Evolutionary conservation across 2,329 filamentous ascomycete species (phyloP), one percentile per base, ranked within the genome.

Genomic region (Paraconiothyrium sp.): DNA sequence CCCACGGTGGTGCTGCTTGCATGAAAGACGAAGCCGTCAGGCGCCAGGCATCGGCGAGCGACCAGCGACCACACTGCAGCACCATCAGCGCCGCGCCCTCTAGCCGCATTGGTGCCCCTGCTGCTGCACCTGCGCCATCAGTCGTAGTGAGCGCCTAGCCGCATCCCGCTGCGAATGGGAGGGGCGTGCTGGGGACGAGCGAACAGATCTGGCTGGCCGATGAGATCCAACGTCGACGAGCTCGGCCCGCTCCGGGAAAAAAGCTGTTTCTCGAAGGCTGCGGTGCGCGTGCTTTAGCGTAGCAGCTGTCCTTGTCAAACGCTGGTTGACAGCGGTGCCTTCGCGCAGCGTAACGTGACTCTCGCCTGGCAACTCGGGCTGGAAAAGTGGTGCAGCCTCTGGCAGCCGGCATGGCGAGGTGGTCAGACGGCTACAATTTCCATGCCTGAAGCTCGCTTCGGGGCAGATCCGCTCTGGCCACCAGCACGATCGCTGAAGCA

Each of bases 181-280:
- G 52, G 59, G 59, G 58, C 54, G 56, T 54, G 63, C 63, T 58
- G 65, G 61, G 65, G 72, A 67, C 67, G 67, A 71, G 67, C 67
- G 66, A 32, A 73, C 68, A 70, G 74, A 78, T 76, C 76, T 77
- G 67, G 70, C 72, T 71, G 68, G 71, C 65, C 66, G 59, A 60
- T 65, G 59, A 62, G 63, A 67, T 69, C 66, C 65, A 76, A 77
- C 75, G 76, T 73, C 69, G 66, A 76, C 72, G 71, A 74, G 72
- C 71, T 74, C 76, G 76, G 76, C 75, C 76, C 76, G 76, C 75
- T 66, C 75, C 75, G 75, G 75, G 68, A 75, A 70, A 73, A 73
- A 68, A 64, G 67, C 68, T 69, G 71, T 68, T 78, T 76, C 74
- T 77, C 72, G 75, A 78, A 78, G 73, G 68, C 69, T 70, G 68